Evolutionary conservation across 768 basidiomycete species (phyloP).

Genomic region (Panaeolus cyanescens): DNA sequence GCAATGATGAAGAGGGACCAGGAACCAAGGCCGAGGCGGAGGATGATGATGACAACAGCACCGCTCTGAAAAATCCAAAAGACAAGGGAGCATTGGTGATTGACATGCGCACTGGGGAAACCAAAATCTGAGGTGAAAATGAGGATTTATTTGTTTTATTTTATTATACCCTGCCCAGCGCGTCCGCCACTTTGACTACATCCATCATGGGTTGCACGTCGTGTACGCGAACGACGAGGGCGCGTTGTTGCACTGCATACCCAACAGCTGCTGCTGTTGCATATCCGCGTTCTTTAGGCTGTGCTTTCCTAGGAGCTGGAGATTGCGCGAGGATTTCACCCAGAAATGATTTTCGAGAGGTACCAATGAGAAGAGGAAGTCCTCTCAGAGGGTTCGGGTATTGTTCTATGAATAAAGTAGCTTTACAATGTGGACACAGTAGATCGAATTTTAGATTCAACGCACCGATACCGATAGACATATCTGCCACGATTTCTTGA

Average conservation of each 20-base stretch:
- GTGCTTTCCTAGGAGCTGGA: conserved; percentile 53
- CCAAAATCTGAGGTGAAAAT: not conserved
- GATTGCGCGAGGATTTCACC: conserved; percentile 59
- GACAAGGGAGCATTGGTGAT: not conserved
- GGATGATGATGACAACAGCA: not conserved
- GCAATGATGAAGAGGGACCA: not conserved
- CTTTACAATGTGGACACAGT: too few relatives aligned
- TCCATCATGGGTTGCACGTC: conserved; percentile 76
- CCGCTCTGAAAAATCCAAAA: not conserved
- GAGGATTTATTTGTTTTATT: conserved; percentile 1
- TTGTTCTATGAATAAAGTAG: not conserved
- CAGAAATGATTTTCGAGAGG: conserved; percentile 85
- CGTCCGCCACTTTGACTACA: conserved; percentile 65
- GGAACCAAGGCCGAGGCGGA: not conserved
- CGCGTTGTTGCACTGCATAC: conserved; percentile 74
- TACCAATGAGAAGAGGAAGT: conserved; percentile 71
- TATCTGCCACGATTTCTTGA: conserved; percentile 46
- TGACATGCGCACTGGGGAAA: not conserved
- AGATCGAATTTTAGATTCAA: not conserved
- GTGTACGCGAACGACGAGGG: conserved; percentile 79
- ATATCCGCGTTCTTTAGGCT: conserved; percentile 68
- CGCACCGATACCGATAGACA: conserved; percentile 30
- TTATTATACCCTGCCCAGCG: conserved; percentile 32
- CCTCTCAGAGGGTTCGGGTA: conserved; percentile 53
- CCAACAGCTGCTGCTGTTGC: conserved; percentile 81